Percentiles rank a stretch among this genome's conserved stretches.
These are phyloP conservation scores for Fusarium protoensiforme DNA, from an alignment of 2,329 filamentous ascomycete species.

Conservation along the genomic window DNA sequence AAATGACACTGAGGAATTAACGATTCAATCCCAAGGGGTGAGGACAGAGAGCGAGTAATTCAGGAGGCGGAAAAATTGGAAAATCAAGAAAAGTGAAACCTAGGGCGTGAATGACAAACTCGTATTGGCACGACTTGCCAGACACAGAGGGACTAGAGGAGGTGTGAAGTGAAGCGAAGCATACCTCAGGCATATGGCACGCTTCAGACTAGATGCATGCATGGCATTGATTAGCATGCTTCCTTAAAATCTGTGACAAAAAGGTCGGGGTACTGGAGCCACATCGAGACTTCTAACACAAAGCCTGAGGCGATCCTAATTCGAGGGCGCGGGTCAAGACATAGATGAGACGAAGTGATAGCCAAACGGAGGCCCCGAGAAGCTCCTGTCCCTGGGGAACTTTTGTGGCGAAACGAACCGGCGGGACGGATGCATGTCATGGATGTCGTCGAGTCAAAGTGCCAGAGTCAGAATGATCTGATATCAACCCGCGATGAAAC, in stretches of 20 bases:
- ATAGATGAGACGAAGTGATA: neutral
- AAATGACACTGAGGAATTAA: neutral
- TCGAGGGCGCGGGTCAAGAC: neutral
- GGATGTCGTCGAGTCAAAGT: neutral
- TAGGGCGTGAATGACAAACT: neutral
- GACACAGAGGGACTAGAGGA: neutral
- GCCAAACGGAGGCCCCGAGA: neutral
- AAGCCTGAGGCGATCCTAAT: neutral
- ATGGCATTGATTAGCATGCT: neutral
- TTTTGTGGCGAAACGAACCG: conserved; percentile 3
- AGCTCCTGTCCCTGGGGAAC: neutral
- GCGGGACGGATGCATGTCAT: neutral
- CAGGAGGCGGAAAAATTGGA: neutral
- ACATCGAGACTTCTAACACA: neutral
- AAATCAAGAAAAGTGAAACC: neutral
- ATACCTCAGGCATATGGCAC: neutral
- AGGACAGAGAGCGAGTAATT: neutral
- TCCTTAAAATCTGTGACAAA: neutral
- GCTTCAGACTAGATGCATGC: neutral
- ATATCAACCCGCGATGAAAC: neutral
- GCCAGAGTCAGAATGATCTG: neutral
- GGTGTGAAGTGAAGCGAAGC: neutral
- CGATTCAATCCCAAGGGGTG: neutral
- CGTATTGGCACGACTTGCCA: neutral
- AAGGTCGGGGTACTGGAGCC: neutral